Evolutionary conservation across 176 grass and related monocot genomes (phyloP).

Genomic region (Luzula sylvatica): DNA sequence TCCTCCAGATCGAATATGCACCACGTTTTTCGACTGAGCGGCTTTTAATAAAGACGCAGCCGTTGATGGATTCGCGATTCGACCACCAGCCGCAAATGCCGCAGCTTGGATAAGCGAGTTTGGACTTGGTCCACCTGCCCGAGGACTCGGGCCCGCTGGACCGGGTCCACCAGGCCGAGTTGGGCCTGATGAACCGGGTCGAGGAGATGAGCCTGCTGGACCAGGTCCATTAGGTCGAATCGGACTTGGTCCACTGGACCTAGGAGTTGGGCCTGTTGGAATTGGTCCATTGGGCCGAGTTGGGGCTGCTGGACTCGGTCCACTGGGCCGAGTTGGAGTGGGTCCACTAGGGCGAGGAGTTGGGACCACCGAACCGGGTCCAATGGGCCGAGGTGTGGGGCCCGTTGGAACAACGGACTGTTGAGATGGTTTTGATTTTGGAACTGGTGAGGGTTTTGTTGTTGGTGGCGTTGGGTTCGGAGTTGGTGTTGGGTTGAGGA

Average conservation of each 20-base stretch:
- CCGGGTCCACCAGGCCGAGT: background rate
- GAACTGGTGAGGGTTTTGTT: too few relatives aligned
- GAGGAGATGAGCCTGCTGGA: background rate
- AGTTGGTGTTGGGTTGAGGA: background rate
- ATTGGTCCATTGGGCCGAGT: background rate
- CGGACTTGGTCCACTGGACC: constrained; percentile 1
- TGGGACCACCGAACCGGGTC: too few relatives aligned
- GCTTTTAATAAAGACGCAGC: constrained; percentile 53
- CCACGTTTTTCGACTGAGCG: constrained; percentile 66
- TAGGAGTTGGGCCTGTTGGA: background rate
- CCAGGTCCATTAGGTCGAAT: background rate
- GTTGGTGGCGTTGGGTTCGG: too few relatives aligned
- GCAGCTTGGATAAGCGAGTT: constrained; percentile 58
- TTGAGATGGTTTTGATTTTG: too few relatives aligned
- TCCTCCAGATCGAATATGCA: constrained; percentile 54
- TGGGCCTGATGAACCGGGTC: constrained; percentile 8
- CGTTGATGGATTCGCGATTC: constrained; percentile 43
- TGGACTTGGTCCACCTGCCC: constrained; percentile 28
- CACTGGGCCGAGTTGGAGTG: too few relatives aligned
- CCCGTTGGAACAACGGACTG: too few relatives aligned
- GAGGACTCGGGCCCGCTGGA: background rate
- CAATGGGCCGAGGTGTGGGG: too few relatives aligned
- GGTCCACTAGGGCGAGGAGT: too few relatives aligned
- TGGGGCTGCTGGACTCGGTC: background rate
- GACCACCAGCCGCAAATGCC: constrained; percentile 82